Evolutionary conservation across 169 alveolate genomes (phyloP).

Genomic region (Prorocentrum cordatum): DNA sequence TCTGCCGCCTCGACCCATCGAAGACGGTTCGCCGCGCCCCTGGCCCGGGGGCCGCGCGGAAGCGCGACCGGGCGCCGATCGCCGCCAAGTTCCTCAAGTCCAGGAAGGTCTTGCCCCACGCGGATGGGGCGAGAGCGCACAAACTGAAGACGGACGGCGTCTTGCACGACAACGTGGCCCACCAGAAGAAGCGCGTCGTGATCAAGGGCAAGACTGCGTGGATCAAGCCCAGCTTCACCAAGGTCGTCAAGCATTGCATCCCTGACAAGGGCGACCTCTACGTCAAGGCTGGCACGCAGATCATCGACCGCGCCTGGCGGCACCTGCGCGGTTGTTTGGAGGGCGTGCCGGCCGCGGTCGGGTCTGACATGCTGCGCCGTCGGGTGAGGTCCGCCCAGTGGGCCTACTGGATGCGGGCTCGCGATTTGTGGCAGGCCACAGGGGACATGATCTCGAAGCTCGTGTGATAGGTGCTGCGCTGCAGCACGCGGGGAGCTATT

Average conservation of each 20-base stretch:
- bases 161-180: conserved; percentile 6
- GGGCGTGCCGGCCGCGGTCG: neutral
- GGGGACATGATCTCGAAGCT: neutral
- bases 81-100: neutral
- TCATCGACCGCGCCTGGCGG: neutral
- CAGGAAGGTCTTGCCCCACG: neutral
- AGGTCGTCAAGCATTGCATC: neutral
- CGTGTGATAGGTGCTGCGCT: no score
- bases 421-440: neutral
- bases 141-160: neutral
- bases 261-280: neutral
- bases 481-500: no score
- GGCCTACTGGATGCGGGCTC: neutral
- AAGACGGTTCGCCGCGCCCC: neutral
- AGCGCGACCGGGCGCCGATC: neutral
- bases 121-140: neutral
- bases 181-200: neutral
- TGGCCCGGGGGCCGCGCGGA: neutral
- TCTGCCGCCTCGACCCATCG: neutral
- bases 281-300: neutral
- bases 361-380: neutral
- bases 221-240: neutral
- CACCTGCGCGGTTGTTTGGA: neutral
- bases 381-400: neutral
- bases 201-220: neutral